phyloP scores from a whole-genome alignment of 2,329 filamentous ascomycete species.

The Penicillium olsonii region DNA sequence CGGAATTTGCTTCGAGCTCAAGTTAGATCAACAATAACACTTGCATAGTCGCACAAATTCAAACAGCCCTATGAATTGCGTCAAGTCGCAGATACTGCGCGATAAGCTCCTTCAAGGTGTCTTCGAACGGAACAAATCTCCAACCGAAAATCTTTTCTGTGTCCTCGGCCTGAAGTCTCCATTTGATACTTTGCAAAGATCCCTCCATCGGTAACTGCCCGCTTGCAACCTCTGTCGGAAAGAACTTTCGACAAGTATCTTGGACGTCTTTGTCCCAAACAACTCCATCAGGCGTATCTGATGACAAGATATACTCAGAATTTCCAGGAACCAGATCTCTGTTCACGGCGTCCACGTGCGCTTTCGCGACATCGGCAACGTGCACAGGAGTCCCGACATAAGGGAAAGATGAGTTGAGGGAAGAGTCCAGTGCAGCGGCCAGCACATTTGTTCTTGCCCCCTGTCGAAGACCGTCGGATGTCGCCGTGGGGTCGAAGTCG shows the following conservation, averaged over 20 bases:
- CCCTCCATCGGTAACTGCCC: not conserved
- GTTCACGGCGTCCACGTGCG: slow-evolving; percentile 1
- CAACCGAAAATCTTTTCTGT: not conserved
- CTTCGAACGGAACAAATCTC: no score
- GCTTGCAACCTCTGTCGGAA: not conserved
- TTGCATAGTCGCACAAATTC: no score
- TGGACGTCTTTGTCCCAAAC: slow-evolving; percentile 1
- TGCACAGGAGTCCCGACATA: slow-evolving; percentile 3
- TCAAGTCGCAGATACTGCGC: no score
- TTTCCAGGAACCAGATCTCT: not conserved
- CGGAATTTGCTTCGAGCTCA: no score
- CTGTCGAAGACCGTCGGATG: not conserved
- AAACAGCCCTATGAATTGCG: no score
- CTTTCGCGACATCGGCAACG: slow-evolving; percentile 3
- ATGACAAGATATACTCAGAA: slow-evolving; percentile 2
- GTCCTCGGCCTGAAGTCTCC: not conserved
- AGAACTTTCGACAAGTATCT: not conserved
- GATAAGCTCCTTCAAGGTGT: no score
- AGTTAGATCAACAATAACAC: no score
- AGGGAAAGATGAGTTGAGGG: not conserved
- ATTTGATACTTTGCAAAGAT: not conserved
- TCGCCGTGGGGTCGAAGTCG: not conserved
- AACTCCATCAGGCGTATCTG: not conserved
- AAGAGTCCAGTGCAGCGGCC: not conserved
- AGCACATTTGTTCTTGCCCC: not conserved